A percentile compares a stretch with the other conserved stretches of the same genome.
These are phyloP conservation scores for Cercospora sojina DNA, from an alignment of 2,329 filamentous ascomycete species.

Conservation along the genomic window DNA sequence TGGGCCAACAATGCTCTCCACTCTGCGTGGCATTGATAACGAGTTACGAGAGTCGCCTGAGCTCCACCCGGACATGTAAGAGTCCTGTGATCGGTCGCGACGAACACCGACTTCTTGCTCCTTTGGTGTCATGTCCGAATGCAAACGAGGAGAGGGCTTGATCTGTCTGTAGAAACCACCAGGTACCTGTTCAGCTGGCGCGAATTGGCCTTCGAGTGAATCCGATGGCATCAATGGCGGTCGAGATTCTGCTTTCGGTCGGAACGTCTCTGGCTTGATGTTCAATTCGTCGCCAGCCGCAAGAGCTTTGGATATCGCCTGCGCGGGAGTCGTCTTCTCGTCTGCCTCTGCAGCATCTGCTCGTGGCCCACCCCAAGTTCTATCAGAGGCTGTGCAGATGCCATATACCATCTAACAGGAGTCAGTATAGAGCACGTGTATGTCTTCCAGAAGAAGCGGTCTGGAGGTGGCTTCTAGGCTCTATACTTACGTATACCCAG, in stretches of 20 bases:
- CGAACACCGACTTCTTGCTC: slow-evolving; percentile 34
- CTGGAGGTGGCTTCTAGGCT: too few relatives aligned
- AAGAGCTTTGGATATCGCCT: slow-evolving; percentile 81
- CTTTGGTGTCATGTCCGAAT: slow-evolving; percentile 50
- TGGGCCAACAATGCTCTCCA: slow-evolving; percentile 72
- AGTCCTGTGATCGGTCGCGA: slow-evolving; percentile 43
- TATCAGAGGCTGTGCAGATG: slow-evolving; percentile 88
- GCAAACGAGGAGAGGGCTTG: slow-evolving; percentile 65
- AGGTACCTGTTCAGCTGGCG: slow-evolving; percentile 65
- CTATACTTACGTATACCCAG: slow-evolving; percentile 59
- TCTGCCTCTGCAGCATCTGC: slow-evolving; percentile 84
- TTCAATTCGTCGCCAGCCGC: slow-evolving; percentile 83
- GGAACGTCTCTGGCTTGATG: slow-evolving; percentile 82
- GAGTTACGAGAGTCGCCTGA: slow-evolving; percentile 51
- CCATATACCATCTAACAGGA: slow-evolving; percentile 87
- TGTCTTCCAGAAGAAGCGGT: not conserved
- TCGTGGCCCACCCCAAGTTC: slow-evolving; percentile 92
- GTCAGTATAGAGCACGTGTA: not conserved
- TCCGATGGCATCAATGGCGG: slow-evolving; percentile 68
- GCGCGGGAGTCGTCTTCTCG: slow-evolving; percentile 69
- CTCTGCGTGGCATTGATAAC: slow-evolving; percentile 64
- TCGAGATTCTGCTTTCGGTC: slow-evolving; percentile 53
- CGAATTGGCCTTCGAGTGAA: slow-evolving; percentile 75
- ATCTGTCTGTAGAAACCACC: slow-evolving; percentile 68
- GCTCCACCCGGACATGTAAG: slow-evolving; percentile 66